Evolutionary conservation across 2,329 filamentous ascomycete genomes (phyloP).

Genomic region (Hypoxylon sp.): DNA sequence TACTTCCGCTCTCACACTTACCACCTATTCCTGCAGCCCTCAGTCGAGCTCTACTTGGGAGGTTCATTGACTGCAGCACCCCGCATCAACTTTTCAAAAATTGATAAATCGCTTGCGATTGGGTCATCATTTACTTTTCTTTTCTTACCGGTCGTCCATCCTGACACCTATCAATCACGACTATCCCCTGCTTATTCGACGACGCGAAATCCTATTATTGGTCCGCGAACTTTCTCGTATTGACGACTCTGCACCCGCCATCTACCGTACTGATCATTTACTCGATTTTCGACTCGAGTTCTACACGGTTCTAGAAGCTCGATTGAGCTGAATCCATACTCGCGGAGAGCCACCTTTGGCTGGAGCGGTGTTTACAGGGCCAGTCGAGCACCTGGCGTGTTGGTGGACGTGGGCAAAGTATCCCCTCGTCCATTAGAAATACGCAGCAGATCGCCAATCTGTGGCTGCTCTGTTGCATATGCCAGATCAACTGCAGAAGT

Average conservation of each 20-base stretch:
- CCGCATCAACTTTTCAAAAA: conserved; percentile 49
- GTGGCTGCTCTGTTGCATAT: conserved; percentile 42
- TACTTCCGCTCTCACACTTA: conserved; percentile 8
- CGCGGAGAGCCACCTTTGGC: conserved; percentile 38
- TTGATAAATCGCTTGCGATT: conserved; percentile 47
- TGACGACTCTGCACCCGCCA: conserved; percentile 12
- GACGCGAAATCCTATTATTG: conserved; percentile 31
- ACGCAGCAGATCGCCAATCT: conserved; percentile 45
- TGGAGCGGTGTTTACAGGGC: conserved; percentile 49
- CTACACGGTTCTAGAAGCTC: conserved; percentile 21
- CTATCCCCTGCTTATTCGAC: conserved; percentile 27
- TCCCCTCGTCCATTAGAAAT: conserved; percentile 45
- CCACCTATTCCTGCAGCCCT: conserved; percentile 26
- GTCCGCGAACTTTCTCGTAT: conserved; percentile 21
- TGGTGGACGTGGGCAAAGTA: conserved; percentile 50
- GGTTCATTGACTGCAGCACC: conserved; percentile 47
- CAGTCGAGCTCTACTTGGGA: conserved; percentile 40
- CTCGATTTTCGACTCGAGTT: conserved; percentile 28
- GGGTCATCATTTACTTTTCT: conserved; percentile 37
- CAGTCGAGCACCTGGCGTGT: conserved; percentile 48
- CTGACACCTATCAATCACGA: conserved; percentile 32
- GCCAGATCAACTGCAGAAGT: conserved; percentile 33
- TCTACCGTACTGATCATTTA: conserved; percentile 6
- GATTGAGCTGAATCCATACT: conserved; percentile 33
- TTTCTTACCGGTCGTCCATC: conserved; percentile 26